Evolutionary conservation across 2,329 filamentous ascomycete species (phyloP).

Genomic region (Penicillium sp.): DNA sequence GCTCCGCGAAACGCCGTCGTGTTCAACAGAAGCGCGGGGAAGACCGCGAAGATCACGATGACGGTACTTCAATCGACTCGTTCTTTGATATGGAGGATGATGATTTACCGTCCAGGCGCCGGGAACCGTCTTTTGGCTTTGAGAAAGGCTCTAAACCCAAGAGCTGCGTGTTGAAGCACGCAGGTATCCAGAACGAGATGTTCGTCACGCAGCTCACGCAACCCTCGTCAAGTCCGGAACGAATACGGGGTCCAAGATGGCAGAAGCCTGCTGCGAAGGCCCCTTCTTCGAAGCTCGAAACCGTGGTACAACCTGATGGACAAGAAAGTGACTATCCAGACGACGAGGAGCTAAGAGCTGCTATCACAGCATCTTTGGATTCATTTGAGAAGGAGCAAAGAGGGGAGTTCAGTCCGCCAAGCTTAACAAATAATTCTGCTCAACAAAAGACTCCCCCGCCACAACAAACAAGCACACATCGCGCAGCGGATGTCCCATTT

Average conservation of each 20-base stretch:
- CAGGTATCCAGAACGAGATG: slow-evolving; percentile 40
- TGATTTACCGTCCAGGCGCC: slow-evolving; percentile 16
- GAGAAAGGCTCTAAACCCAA: slow-evolving; percentile 35
- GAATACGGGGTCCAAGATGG: slow-evolving; percentile 51
- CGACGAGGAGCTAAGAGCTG: slow-evolving; percentile 35
- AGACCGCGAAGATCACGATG: slow-evolving; percentile 13
- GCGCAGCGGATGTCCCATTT: slow-evolving; percentile 22
- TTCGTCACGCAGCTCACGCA: slow-evolving; percentile 50
- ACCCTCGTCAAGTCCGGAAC: slow-evolving; percentile 49
- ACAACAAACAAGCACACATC: slow-evolving; percentile 1
- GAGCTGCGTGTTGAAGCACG: slow-evolving; percentile 42
- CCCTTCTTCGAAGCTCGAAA: slow-evolving; percentile 15
- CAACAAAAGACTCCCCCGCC: background rate
- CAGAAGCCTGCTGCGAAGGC: slow-evolving; percentile 41
- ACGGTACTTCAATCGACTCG: slow-evolving; percentile 19
- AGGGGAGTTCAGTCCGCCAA: background rate
- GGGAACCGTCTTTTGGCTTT: slow-evolving; percentile 16
- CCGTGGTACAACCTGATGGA: slow-evolving; percentile 7
- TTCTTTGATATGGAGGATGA: slow-evolving; percentile 23
- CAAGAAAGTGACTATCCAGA: slow-evolving; percentile 17
- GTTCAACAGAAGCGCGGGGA: slow-evolving; percentile 18
- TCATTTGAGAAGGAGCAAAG: slow-evolving; percentile 36
- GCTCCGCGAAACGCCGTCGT: slow-evolving; percentile 36
- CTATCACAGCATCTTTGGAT: slow-evolving; percentile 40
- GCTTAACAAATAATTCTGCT: background rate